A percentile compares a stretch with the other conserved stretches of the same genome.
Evolutionary conservation across 2,329 filamentous ascomycete genomes (phyloP).

Genomic region (Aureobasidium melanogenum): DNA sequence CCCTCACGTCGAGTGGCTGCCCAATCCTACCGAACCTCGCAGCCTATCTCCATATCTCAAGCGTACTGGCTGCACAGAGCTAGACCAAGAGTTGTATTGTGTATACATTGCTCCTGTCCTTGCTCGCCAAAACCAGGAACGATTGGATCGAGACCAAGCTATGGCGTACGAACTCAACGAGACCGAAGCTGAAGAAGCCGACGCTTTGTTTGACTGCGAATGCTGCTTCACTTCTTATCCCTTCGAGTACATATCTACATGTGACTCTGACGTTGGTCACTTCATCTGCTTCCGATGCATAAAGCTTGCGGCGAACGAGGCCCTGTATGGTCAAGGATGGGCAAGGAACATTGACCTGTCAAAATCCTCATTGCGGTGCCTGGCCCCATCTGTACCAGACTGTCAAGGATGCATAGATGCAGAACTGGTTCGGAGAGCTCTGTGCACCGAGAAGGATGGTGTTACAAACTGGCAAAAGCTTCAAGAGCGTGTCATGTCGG

Average conservation of each 20-base stretch:
- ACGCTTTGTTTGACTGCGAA: slow-evolving; percentile 57
- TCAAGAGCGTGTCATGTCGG: slow-evolving; percentile 68
- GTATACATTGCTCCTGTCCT: slow-evolving; percentile 35
- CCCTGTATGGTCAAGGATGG: slow-evolving; percentile 90
- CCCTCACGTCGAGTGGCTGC: slow-evolving; percentile 54
- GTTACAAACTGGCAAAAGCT: slow-evolving; percentile 64
- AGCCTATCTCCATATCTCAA: slow-evolving; percentile 53
- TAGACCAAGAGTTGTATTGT: slow-evolving; percentile 42
- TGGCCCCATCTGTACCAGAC: slow-evolving; percentile 59
- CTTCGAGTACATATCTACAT: slow-evolving; percentile 69
- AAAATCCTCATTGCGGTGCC: slow-evolving; percentile 67
- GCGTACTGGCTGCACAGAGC: slow-evolving; percentile 52
- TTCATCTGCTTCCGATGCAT: slow-evolving; percentile 77
- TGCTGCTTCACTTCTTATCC: slow-evolving; percentile 66
- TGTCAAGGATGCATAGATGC: slow-evolving; percentile 67
- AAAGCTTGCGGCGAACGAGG: slow-evolving; percentile 71
- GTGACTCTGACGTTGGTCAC: slow-evolving; percentile 54
- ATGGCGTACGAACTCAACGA: slow-evolving; percentile 40
- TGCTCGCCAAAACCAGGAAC: slow-evolving; percentile 28
- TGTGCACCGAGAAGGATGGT: slow-evolving; percentile 61
- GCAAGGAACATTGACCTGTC: slow-evolving; percentile 65
- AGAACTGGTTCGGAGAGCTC: slow-evolving; percentile 61
- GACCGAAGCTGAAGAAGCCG: slow-evolving; percentile 37
- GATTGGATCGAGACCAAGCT: slow-evolving; percentile 31
- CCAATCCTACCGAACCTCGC: slow-evolving; percentile 40